These are phyloP conservation scores for Arabis alpina DNA, from an alignment of 345 rosid genomes.

Conservation along the genomic window DNA sequence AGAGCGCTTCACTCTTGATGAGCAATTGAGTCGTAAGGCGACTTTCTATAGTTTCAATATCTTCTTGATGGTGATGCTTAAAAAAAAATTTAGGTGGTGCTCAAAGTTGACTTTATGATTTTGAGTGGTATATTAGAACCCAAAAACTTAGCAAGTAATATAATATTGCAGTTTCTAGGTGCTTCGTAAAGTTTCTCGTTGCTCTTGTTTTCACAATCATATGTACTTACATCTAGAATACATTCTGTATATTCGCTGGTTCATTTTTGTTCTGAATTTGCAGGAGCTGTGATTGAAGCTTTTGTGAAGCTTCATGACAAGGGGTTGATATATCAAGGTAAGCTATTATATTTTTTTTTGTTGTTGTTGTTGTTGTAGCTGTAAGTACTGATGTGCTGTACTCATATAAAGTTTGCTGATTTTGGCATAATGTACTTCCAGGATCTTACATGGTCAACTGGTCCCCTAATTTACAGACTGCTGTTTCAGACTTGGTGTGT, in stretches of 20 bases:
- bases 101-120: slow-evolving; percentile 3
- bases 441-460: slow-evolving; percentile 99
- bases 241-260: slow-evolving; percentile 25
- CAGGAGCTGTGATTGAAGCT: slow-evolving; percentile 94
- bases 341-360: slow-evolving; percentile 2
- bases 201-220: slow-evolving; percentile 4
- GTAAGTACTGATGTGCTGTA: slow-evolving; percentile 8
- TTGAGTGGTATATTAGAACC: slow-evolving; percentile 20
- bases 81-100: slow-evolving; percentile 11
- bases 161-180: slow-evolving; percentile 8
- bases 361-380: background rate
- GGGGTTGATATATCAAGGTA: slow-evolving; percentile 96
- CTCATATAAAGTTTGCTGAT: slow-evolving; percentile 25
- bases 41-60: slow-evolving; percentile 50
- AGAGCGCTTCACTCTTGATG: slow-evolving; percentile 95
- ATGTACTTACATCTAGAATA: slow-evolving; percentile 1
- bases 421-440: slow-evolving; percentile 40
- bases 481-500: slow-evolving; percentile 97
- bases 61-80: slow-evolving; percentile 19
- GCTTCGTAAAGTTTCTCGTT: background rate
- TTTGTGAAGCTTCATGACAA: slow-evolving; percentile 90
- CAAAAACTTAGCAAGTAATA: background rate
- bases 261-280: slow-evolving; percentile 30
- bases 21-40: slow-evolving; percentile 95
- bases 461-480: slow-evolving; percentile 98